A percentile compares a stretch with the other conserved stretches of the same genome.
phyloP scores from a whole-genome alignment of 129 eudicot genomes.

The carrot (Daucus carota) region DH1_v3.0 NC_030385.2:1270001-1270500 shows the following conservation, averaged over 20 bases:
- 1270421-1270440: no score
- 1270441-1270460: no score
- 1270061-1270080: no score
- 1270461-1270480: no score
- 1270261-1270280: neutral
- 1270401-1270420: no score
- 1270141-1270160: neutral
- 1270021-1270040: no score
- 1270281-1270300: neutral
- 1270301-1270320: neutral
- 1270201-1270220: neutral
- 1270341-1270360: neutral
- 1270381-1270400: no score
- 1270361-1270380: no score
- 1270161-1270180: neutral
- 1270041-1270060: no score
- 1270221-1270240: neutral
- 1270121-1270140: neutral
- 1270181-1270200: neutral
- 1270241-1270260: neutral
- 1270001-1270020: neutral
- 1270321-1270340: neutral
- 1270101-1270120: no score
- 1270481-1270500: no score
- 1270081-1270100: no score